Percentiles rank a stretch among this genome's conserved stretches.
Evolutionary conservation across 2,329 filamentous ascomycete species (phyloP).

Genomic region (Curvularia hawaiiensis): DNA sequence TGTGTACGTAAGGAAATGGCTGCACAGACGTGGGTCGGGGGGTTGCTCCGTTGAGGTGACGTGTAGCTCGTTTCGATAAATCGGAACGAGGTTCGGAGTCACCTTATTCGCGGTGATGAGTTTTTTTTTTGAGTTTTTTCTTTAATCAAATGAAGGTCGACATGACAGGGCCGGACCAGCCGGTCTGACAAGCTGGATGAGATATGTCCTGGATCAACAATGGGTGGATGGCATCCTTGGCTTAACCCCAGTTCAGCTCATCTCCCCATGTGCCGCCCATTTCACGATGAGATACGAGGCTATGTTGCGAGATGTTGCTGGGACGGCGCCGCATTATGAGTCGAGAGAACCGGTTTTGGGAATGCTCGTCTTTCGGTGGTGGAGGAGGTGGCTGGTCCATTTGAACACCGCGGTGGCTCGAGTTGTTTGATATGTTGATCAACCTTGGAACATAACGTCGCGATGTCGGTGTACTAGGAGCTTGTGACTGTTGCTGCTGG

Average conservation of each 20-base stretch:
- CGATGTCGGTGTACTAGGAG: constrained; percentile 24
- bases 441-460: constrained; percentile 43
- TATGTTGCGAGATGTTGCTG: constrained; percentile 47
- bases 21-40: constrained; percentile 18
- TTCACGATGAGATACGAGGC: constrained; percentile 38
- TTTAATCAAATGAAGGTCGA: constrained; percentile 28
- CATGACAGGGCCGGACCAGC: constrained; percentile 33
- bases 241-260: constrained; percentile 44
- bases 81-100: constrained; percentile 44
- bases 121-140: constrained; percentile 18
- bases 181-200: constrained; percentile 17
- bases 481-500: constrained; percentile 19
- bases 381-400: constrained; percentile 42
- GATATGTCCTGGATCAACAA: neutral
- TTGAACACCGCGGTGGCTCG: constrained; percentile 32
- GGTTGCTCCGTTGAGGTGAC: constrained; percentile 41
- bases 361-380: constrained; percentile 42
- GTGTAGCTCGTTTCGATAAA: constrained; percentile 38
- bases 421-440: constrained; percentile 40
- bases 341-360: constrained; percentile 41
- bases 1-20: constrained; percentile 27
- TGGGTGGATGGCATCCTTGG: neutral
- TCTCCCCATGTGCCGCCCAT: constrained; percentile 42
- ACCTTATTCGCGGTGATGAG: constrained; percentile 45
- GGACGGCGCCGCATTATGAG: constrained; percentile 44